Percentiles rank a stretch among this genome's conserved stretches.
These are phyloP conservation scores for Beverwykella pulmonaria DNA, from an alignment of 495 filamentous ascomycete genomes.

Conservation along the genomic window DNA sequence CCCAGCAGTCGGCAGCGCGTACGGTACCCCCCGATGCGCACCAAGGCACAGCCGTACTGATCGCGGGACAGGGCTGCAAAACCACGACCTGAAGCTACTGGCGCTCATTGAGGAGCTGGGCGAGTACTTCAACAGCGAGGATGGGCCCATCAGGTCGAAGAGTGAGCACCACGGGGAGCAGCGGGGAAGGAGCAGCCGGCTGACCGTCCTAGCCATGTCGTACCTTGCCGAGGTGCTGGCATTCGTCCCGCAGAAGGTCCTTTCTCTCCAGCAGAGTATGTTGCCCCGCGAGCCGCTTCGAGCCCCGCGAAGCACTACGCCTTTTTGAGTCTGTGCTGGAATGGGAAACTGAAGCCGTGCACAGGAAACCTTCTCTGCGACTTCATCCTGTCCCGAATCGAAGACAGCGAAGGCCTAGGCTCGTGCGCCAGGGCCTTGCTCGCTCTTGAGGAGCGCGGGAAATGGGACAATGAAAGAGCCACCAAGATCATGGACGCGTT, in stretches of 20 bases:
- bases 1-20: slow-evolving; percentile 61
- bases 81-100: slow-evolving; percentile 64
- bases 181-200: background rate
- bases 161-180: slow-evolving; percentile 24
- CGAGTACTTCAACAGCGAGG: slow-evolving; percentile 73
- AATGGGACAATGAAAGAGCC: slow-evolving; percentile 46
- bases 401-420: slow-evolving; percentile 46
- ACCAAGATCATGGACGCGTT: slow-evolving; percentile 41
- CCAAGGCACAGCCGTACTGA: slow-evolving; percentile 17
- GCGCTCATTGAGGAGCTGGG: slow-evolving; percentile 68
- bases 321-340: background rate
- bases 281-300: background rate
- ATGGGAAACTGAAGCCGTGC: background rate
- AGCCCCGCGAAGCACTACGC: background rate
- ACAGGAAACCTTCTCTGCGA: slow-evolving; percentile 46
- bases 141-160: slow-evolving; percentile 64
- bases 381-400: slow-evolving; percentile 48
- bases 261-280: slow-evolving; percentile 66
- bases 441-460: slow-evolving; percentile 46
- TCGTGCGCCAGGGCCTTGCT: slow-evolving; percentile 42
- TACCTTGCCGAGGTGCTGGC: slow-evolving; percentile 69
- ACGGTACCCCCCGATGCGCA: slow-evolving; percentile 21
- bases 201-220: slow-evolving; percentile 53
- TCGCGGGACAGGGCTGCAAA: slow-evolving; percentile 57
- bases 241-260: slow-evolving; percentile 57